A percentile compares a stretch with the other conserved stretches of the same genome.
These are phyloP conservation scores for Arthroderma uncinatum DNA, from an alignment of 2,329 filamentous ascomycete species.

Conservation along the genomic window DNA sequence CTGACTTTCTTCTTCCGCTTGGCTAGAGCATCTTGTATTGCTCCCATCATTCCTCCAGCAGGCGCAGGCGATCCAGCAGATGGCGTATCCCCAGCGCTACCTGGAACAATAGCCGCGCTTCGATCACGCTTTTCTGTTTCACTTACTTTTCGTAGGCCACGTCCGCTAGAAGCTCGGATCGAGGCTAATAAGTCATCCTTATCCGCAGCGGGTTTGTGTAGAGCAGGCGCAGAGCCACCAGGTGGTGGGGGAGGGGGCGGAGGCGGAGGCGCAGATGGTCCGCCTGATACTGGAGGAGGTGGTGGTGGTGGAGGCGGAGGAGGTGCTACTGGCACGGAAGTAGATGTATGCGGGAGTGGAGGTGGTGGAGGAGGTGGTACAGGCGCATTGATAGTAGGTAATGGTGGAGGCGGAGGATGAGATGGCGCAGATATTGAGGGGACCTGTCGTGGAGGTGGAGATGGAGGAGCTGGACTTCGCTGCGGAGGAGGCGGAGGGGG, in stretches of 20 bases:
- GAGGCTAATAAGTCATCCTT: slow-evolving; percentile 38
- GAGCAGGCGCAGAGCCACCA: slow-evolving; percentile 34
- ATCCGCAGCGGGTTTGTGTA: slow-evolving; percentile 30
- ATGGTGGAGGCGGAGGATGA: slow-evolving; percentile 35
- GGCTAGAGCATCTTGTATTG: slow-evolving; percentile 63
- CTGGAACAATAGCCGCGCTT: slow-evolving; percentile 35
- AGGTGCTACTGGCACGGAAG: slow-evolving; percentile 22
- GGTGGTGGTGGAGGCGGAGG: slow-evolving; percentile 34
- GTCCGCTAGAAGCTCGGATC: slow-evolving; percentile 45
- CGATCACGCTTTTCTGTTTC: slow-evolving; percentile 38
- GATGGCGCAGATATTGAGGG: slow-evolving; percentile 15
- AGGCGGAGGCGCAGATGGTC: slow-evolving; percentile 36
- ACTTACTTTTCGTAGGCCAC: slow-evolving; percentile 37
- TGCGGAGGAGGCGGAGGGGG: slow-evolving; percentile 32
- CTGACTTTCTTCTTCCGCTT: slow-evolving; percentile 90
- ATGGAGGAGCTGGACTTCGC: slow-evolving; percentile 18
- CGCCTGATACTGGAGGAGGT: slow-evolving; percentile 22
- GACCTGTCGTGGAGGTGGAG: slow-evolving; percentile 25
- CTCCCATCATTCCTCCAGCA: slow-evolving; percentile 65
- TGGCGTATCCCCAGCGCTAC: slow-evolving; percentile 50
- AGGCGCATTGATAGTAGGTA: slow-evolving; percentile 42
- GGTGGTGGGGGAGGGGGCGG: slow-evolving; percentile 40
- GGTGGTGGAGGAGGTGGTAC: slow-evolving; percentile 20
- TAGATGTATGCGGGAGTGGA: slow-evolving; percentile 26
- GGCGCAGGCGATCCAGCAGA: slow-evolving; percentile 44